phyloP scores from a whole-genome alignment of 2,329 filamentous ascomycete species.

The Podosphaera xanthii region DNA sequence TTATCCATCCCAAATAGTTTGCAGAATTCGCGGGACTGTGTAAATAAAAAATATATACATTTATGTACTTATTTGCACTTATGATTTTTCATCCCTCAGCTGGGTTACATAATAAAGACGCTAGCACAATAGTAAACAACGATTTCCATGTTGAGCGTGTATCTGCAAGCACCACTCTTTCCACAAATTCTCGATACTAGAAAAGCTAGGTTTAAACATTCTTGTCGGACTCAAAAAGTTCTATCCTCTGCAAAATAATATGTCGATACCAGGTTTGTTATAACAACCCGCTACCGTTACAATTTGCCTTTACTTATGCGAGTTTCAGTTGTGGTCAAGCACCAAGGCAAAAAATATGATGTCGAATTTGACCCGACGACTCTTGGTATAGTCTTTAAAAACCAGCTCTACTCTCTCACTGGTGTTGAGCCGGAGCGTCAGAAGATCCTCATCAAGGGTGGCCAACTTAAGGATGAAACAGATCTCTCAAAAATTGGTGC shows the following conservation, averaged over 20 bases:
- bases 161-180: too few relatives aligned
- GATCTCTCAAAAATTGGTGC: constrained; percentile 64
- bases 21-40: too few relatives aligned
- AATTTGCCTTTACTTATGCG: not conserved
- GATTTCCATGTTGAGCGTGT: too few relatives aligned
- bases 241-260: not conserved
- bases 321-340: constrained; percentile 62
- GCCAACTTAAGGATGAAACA: constrained; percentile 87
- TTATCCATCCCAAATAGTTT: too few relatives aligned
- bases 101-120: too few relatives aligned
- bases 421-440: constrained; percentile 91
- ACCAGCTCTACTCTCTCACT: constrained; percentile 83
- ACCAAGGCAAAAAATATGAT: constrained; percentile 86
- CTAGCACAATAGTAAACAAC: too few relatives aligned
- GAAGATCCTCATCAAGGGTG: constrained; percentile 85
- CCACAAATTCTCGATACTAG: too few relatives aligned
- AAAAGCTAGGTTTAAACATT: too few relatives aligned
- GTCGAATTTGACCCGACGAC: constrained; percentile 71
- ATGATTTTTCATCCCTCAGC: too few relatives aligned
- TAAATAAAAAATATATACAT: too few relatives aligned
- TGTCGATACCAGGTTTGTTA: not conserved
- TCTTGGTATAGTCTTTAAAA: constrained; percentile 83
- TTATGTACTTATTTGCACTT: too few relatives aligned
- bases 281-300: too few relatives aligned
- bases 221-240: not conserved